Evolutionary conservation across 2,329 filamentous ascomycete genomes (phyloP), one percentile per base, ranked within the genome.

Genomic region (Microdochium nivale): DNA sequence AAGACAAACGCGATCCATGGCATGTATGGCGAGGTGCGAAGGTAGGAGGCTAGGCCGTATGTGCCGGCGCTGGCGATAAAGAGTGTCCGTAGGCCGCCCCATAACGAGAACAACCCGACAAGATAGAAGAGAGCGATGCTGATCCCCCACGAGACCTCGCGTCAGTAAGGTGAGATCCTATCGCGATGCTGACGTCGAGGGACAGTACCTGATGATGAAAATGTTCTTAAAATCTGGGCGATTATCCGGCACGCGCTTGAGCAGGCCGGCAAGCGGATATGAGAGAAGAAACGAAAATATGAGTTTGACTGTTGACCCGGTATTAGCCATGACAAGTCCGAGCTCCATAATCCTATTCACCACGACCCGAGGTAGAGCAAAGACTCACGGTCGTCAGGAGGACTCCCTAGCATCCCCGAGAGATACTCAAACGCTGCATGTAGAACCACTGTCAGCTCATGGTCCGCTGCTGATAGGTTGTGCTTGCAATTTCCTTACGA

Each of bases 1-100:
- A 95, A 96, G 49, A 89, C 76, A 68, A 99, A 99, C 54, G 84
- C 90, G 49, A 96, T 77, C 94, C 94, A 99, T 73, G 94, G 94
- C 94, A 99, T 99, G 65, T 92, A 88, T 1, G 90, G 89, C 21
- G 90, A 91, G 33, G 67, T 69, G 58, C 90, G 80, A 46, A 97
- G 74, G 65, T 84, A 91, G 58, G 86, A 83, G 50, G 92, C 87
- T 59, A 99, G 94, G 56, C 79, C 75, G 65, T 96, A 99, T 49
- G 88, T 82, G 49, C 83, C 91, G 19, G 78, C 80, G 1, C 92
- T 83, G 64, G 88, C 90, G 65, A 95, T 84, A 53, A 87, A 66
- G 37, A 99, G 73, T 2, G 91, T 96, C 37, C 80, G 79, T 14
- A 95, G 70, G 52, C 94, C 95, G 67, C 72, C 76, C 91, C 92